Evolutionary conservation across 1,139 yeast genomes (phyloP).

Genomic region (Diutina pseudorugosa): DNA sequence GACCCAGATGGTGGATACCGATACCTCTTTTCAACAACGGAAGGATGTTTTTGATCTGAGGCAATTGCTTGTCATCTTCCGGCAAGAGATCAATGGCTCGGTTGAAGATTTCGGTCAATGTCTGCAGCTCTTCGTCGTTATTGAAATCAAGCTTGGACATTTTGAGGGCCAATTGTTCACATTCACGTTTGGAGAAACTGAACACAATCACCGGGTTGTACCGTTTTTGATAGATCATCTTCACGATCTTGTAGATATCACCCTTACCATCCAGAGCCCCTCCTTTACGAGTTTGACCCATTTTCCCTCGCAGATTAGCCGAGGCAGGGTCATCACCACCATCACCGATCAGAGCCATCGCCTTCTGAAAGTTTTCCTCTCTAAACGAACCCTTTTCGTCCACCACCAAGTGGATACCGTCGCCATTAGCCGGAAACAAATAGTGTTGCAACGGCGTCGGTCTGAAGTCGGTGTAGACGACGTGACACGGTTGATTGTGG

Average conservation of each 20-base stretch:
- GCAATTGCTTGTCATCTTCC: slow-evolving; percentile 81
- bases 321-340: slow-evolving; percentile 78
- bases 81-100: slow-evolving; percentile 84
- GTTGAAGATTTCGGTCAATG: slow-evolving; percentile 74
- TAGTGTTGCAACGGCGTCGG: slow-evolving; percentile 95
- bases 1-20: slow-evolving; percentile 97
- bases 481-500: slow-evolving; percentile 95
- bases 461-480: slow-evolving; percentile 95
- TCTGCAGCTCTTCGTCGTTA: slow-evolving; percentile 82
- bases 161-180: slow-evolving; percentile 85
- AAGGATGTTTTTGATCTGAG: slow-evolving; percentile 83
- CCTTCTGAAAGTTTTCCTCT: slow-evolving; percentile 96
- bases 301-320: slow-evolving; percentile 40
- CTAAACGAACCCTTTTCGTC: slow-evolving; percentile 95
- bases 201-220: slow-evolving; percentile 97
- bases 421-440: slow-evolving; percentile 83
- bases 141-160: slow-evolving; percentile 94
- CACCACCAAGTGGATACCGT: slow-evolving; percentile 92
- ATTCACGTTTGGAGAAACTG: slow-evolving; percentile 91
- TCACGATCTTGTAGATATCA: slow-evolving; percentile 92
- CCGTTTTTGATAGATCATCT: slow-evolving; percentile 92
- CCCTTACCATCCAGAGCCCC: slow-evolving; percentile 68
- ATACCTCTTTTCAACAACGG: slow-evolving; percentile 89
- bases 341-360: slow-evolving; percentile 88
- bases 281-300: slow-evolving; percentile 82